Evolutionary conservation across 2,329 filamentous ascomycete species (phyloP).

Genomic region (Pseudogymnoascus sp.): DNA sequence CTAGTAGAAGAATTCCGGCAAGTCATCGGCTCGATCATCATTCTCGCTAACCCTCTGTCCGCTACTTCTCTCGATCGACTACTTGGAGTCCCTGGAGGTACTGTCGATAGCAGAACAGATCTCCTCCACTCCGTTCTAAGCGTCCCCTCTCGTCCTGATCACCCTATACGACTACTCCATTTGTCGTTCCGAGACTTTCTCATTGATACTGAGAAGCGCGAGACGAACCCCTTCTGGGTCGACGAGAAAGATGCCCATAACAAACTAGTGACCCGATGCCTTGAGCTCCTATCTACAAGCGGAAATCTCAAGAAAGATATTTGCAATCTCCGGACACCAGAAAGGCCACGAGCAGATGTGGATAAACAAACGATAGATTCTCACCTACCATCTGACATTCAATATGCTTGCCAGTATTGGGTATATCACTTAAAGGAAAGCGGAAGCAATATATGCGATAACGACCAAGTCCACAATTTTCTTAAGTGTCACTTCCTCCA

Average conservation of each 20-base stretch:
- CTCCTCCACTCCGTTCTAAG: constrained; percentile 23
- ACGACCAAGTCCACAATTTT: constrained; percentile 11
- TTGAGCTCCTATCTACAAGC: constrained; percentile 26
- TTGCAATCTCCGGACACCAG: constrained; percentile 23
- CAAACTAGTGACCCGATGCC: constrained; percentile 24
- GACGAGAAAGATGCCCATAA: constrained; percentile 25
- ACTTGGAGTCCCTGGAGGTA: constrained; percentile 15
- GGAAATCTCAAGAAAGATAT: constrained; percentile 26
- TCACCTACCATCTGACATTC: constrained; percentile 15
- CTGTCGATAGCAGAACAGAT: constrained; percentile 17
- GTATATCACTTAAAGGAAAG: constrained; percentile 18
- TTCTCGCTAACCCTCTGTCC: constrained; percentile 20
- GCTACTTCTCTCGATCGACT: constrained; percentile 17
- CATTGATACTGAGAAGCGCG: constrained; percentile 14
- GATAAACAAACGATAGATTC: constrained; percentile 13
- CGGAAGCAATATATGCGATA: background rate
- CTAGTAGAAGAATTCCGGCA: constrained; percentile 7
- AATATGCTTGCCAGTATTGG: constrained; percentile 25
- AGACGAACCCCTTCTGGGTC: constrained; percentile 23
- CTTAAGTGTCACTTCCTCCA: constrained; percentile 16
- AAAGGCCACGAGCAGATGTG: constrained; percentile 16
- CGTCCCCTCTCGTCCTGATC: constrained; percentile 16
- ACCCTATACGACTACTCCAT: constrained; percentile 23
- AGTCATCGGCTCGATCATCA: constrained; percentile 16
- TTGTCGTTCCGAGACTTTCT: constrained; percentile 27